These are phyloP conservation scores for Tetradesmus obliquus DNA, from an alignment of 139 green algal species.

Conservation along the genomic window DNA sequence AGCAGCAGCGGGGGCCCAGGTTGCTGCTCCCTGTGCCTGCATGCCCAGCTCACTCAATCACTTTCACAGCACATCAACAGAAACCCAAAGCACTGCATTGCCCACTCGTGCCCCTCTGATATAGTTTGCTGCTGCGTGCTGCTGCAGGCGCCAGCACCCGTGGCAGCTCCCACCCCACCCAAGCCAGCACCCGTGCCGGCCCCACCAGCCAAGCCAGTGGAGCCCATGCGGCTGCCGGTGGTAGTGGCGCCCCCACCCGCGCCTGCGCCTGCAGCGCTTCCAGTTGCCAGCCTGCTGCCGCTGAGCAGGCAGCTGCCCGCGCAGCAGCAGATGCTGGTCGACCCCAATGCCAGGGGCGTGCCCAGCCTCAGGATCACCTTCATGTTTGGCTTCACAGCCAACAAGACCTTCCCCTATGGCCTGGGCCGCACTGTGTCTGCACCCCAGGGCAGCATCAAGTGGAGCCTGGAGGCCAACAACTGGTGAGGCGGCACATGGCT, in stretches of 20 bases:
- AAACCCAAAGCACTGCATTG: too few species aligned
- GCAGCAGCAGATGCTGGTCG: not conserved
- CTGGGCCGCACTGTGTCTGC: conserved; percentile 2
- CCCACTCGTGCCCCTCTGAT: too few species aligned
- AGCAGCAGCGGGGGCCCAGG: not conserved
- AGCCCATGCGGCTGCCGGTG: not conserved
- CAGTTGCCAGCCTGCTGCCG: not conserved
- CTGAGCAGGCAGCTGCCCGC: not conserved
- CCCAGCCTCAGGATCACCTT: conserved; percentile 37
- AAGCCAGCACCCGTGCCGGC: not conserved
- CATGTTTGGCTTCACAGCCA: conserved; percentile 43
- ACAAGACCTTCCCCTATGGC: conserved; percentile 48
- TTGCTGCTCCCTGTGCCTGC: too few species aligned
- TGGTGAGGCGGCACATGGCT: conserved; percentile 1
- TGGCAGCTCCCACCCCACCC: not conserved
- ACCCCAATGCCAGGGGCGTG: not conserved
- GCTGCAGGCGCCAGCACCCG: not conserved
- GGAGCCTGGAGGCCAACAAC: conserved; percentile 22
- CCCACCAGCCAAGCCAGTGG: not conserved
- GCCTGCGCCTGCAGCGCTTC: not conserved
- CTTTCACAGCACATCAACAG: too few species aligned
- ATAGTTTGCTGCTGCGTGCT: too few species aligned
- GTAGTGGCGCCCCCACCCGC: not conserved
- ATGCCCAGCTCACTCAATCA: not conserved
- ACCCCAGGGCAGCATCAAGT: conserved; percentile 32